phyloP scores from a whole-genome alignment of 1,139 yeast species.

The Geotrichum histeridarum region DNA sequence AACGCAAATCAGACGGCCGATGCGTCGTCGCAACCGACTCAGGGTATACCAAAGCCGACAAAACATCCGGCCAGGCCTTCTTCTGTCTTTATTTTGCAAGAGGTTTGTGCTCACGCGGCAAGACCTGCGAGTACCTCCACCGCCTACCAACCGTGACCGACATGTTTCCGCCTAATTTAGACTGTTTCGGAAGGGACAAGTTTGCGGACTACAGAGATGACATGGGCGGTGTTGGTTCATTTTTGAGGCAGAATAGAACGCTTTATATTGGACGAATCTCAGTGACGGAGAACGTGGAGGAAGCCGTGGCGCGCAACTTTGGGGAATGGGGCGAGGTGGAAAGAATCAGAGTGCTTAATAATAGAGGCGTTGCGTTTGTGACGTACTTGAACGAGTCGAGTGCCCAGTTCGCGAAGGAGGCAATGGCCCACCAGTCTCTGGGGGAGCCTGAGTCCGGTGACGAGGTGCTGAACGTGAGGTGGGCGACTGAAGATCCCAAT shows the following conservation, averaged over 20 bases:
- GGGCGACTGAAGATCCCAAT: conserved; percentile 90
- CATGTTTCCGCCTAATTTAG: conserved; percentile 56
- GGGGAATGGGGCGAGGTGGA: conserved; percentile 76
- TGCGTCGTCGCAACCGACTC: conserved; percentile 60
- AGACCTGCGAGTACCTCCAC: conserved; percentile 70
- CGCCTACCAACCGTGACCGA: conserved; percentile 59
- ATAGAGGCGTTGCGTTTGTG: conserved; percentile 73
- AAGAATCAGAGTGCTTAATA: conserved; percentile 51
- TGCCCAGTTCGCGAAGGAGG: conserved; percentile 94
- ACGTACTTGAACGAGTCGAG: conserved; percentile 60
- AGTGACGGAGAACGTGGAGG: conserved; percentile 38
- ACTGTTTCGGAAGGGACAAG: conserved; percentile 91
- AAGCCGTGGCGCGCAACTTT: conserved; percentile 50
- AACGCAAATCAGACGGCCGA: conserved; percentile 47
- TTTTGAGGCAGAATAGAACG: conserved; percentile 62
- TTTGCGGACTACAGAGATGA: conserved; percentile 81
- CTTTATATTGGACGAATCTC: conserved; percentile 68
- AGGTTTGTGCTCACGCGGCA: conserved; percentile 80
- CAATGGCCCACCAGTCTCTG: conserved; percentile 77
- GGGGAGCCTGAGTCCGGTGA: conserved; percentile 35
- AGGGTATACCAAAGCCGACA: conserved; percentile 71
- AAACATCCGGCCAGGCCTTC: conserved; percentile 41
- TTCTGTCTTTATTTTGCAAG: conserved; percentile 83
- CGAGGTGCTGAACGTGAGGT: conserved; percentile 65
- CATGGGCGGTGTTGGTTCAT: conserved; percentile 93